Percentiles rank a stretch among this genome's conserved stretches.
phyloP scores from a whole-genome alignment of 2,329 filamentous ascomycete genomes.

The Ceratocystis eucalypticola region DNA sequence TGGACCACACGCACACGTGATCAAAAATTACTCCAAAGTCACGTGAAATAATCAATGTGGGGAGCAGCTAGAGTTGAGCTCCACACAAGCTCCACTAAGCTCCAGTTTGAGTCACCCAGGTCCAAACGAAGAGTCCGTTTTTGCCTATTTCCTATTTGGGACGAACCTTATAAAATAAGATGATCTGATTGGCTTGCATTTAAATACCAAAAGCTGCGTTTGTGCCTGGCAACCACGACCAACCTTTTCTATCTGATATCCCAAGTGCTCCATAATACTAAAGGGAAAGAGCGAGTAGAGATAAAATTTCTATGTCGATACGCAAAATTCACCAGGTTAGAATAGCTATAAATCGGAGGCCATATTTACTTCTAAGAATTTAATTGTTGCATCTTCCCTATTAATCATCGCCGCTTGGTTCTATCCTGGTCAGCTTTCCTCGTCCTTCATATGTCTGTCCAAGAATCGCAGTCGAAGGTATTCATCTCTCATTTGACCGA shows the following conservation, averaged over 20 bases:
- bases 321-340: too few relatives aligned
- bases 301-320: too few relatives aligned
- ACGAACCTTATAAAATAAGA: neutral
- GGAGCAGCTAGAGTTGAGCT: neutral
- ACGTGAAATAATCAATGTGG: conserved; percentile 10
- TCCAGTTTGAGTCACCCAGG: conserved; percentile 14
- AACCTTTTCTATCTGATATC: neutral
- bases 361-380: too few relatives aligned
- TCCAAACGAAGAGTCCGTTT: neutral
- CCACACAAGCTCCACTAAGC: conserved; percentile 17
- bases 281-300: too few relatives aligned
- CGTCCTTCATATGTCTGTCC: neutral
- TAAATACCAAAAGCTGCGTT: neutral
- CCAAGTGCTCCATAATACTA: too few relatives aligned
- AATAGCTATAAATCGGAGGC: too few relatives aligned
- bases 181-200: conserved; percentile 12
- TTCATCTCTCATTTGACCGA: conserved; percentile 2
- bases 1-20: conserved; percentile 19
- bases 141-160: conserved; percentile 3
- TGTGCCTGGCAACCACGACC: neutral
- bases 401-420: too few relatives aligned
- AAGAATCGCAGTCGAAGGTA: neutral
- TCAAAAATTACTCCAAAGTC: neutral
- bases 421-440: neutral
- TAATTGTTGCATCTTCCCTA: too few relatives aligned